These are phyloP conservation scores for Phytophthora foliorum DNA, from an alignment of 352 stramenopile genomes.

Conservation along the genomic window DNA sequence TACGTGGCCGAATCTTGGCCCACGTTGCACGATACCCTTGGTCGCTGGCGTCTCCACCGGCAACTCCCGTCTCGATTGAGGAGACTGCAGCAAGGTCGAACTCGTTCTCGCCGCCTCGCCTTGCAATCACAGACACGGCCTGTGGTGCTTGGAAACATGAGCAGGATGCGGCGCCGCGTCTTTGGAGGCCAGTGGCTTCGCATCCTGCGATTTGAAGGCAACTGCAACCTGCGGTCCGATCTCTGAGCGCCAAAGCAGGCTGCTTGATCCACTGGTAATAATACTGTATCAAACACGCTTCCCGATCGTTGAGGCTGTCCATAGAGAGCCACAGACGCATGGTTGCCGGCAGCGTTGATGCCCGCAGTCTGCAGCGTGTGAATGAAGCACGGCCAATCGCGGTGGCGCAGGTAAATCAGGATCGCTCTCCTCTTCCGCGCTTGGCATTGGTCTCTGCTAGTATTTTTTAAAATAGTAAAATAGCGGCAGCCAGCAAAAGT, in stretches of 20 bases:
- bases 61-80: slow-evolving; percentile 3
- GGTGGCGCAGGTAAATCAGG: slow-evolving; percentile 22
- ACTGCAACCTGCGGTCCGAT: slow-evolving; percentile 32
- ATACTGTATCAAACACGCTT: slow-evolving; percentile 23
- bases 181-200: slow-evolving; percentile 36
- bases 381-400: slow-evolving; percentile 13
- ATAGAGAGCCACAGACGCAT: slow-evolving; percentile 1
- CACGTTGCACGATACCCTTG: slow-evolving; percentile 14
- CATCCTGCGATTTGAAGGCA: slow-evolving; percentile 34
- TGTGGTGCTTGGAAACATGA: slow-evolving; percentile 24
- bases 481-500: slow-evolving; percentile 34
- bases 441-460: too few species aligned
- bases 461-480: too few species aligned
- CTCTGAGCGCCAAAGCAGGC: slow-evolving; percentile 26
- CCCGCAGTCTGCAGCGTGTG: not conserved
- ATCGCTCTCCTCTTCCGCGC: slow-evolving; percentile 12
- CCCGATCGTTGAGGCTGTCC: slow-evolving; percentile 22
- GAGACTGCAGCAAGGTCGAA: slow-evolving; percentile 7
- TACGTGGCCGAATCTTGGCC: slow-evolving; percentile 1
- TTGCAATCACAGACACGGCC: not conserved
- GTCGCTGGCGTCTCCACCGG: too few species aligned
- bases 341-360: too few species aligned
- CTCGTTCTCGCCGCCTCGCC: not conserved
- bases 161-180: slow-evolving; percentile 24
- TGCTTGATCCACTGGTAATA: not conserved